Evolutionary conservation across 352 stramenopile genomes (phyloP).

Genomic region (Phytophthora idaei): DNA sequence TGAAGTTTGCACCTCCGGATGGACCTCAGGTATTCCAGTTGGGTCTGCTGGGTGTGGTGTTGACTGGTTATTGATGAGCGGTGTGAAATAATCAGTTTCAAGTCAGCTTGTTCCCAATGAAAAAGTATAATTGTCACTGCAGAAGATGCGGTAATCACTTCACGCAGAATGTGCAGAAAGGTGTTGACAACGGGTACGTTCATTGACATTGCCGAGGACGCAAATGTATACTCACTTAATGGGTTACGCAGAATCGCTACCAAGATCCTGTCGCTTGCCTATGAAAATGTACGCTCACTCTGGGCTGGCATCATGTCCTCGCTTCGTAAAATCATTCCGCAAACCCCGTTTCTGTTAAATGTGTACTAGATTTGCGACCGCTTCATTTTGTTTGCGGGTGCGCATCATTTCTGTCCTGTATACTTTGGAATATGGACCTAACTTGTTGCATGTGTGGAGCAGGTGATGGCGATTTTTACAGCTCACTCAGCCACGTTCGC

Average conservation of each 20-base stretch:
- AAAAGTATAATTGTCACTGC: slow-evolving; percentile 81
- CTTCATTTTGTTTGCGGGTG: slow-evolving; percentile 85
- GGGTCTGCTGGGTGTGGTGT: slow-evolving; percentile 1
- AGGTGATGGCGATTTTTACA: slow-evolving; percentile 90
- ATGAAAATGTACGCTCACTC: slow-evolving; percentile 69
- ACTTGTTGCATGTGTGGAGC: slow-evolving; percentile 12
- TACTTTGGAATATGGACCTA: not conserved
- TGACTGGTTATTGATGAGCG: not conserved
- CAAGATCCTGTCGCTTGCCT: slow-evolving; percentile 86
- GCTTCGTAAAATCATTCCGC: slow-evolving; percentile 3
- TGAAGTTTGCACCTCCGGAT: slow-evolving; percentile 76
- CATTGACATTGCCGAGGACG: not conserved
- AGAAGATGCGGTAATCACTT: slow-evolving; percentile 66
- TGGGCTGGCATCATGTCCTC: not conserved
- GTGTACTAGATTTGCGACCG: slow-evolving; percentile 71
- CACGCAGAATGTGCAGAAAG: slow-evolving; percentile 83
- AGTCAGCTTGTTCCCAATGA: slow-evolving; percentile 86
- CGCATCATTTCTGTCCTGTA: slow-evolving; percentile 1
- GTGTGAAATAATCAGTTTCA: slow-evolving; percentile 61
- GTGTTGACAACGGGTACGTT: slow-evolving; percentile 86
- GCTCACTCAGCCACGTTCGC: slow-evolving; percentile 79
- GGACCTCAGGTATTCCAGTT: slow-evolving; percentile 65
- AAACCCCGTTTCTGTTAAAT: slow-evolving; percentile 18
- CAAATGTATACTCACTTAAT: slow-evolving; percentile 4
- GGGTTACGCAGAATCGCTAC: slow-evolving; percentile 68